Base-by-base conservation (phyloP, 805 yeast genomes). In the Pichia exigua region DNA sequence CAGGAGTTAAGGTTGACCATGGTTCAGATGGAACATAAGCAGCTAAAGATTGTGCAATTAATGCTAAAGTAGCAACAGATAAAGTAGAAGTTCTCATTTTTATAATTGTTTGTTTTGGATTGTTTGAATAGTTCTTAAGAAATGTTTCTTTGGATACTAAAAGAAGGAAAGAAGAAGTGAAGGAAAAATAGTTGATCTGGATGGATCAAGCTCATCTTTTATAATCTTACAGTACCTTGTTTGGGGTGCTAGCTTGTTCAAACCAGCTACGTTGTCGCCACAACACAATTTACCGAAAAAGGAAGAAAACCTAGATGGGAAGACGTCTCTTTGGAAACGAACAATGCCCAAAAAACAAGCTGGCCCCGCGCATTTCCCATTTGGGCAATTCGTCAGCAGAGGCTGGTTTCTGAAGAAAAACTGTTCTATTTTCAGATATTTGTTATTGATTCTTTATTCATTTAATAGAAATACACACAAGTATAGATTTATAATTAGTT, bases 1-100 rank as follows among this genome's bases (percentile, higher is more conserved):
- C 52, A 58, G 92, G 91, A 38, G 89, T 82, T 68, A 85, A 74
- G 51, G 88, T 81, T 52, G 83, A 66, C 85, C 85, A 84, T 62
- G 83, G 81, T 56, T 79, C 84, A 54, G 81, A 68, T 58, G 85
- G 86, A 57, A 81, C 78, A 60, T 78, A 77, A 54, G 87, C 86
- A 45, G 84, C 83, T 44, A 74, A 51, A 42, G 82, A 73, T 30
- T 73, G 57, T 32, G 77, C 66, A 50, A 75, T 73, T 46, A 80
- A 63, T 47, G 63, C 57, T 55, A 79, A 69, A 50, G 78, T 63
- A 52, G 75, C 66, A 26, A 56, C 20, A 2, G 59, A 51, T 48
- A 56, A 54, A 41, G 55, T 53, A n/a, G 51, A 49, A 49, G 57
- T 17, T 54, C 55, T 54, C 57, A 56, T 54, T 51, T 32, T 42